Percentiles rank a stretch among this genome's conserved stretches.
Conservation (phyloP, 202 grass and related monocot genomes). For the Brachypodium distachyon region DNA sequence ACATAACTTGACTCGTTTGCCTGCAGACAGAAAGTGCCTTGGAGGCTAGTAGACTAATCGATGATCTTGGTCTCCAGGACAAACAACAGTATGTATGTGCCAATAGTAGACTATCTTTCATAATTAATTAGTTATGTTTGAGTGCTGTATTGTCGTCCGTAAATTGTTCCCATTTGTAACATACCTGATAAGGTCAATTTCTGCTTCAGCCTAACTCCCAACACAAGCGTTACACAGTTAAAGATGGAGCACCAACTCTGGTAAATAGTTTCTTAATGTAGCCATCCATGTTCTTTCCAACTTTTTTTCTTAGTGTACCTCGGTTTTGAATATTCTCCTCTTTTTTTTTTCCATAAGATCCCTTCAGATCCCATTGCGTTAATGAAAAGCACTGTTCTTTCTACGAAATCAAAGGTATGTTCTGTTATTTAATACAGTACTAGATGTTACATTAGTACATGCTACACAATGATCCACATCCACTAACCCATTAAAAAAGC, state of each 20-base stretch:
- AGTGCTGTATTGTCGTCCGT: neutral
- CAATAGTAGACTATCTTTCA: slow-evolving; percentile 10
- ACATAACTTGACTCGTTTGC: neutral
- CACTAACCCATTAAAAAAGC: neutral
- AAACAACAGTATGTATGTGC: slow-evolving; percentile 76
- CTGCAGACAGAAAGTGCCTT: slow-evolving; percentile 75
- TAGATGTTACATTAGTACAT: neutral
- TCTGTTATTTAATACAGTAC: neutral
- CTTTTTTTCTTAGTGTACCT: neutral
- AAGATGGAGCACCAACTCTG: slow-evolving; percentile 63
- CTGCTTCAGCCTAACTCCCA: slow-evolving; percentile 76
- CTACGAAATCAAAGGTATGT: slow-evolving; percentile 80
- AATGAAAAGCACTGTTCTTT: slow-evolving; percentile 72
- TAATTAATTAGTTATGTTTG: neutral
- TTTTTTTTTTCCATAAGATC: slow-evolving; percentile 49
- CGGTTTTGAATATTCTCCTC: neutral
- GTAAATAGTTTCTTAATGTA: slow-evolving; percentile 35
- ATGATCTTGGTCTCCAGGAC: slow-evolving; percentile 65
- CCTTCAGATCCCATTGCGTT: slow-evolving; percentile 68
- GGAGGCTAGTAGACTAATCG: slow-evolving; percentile 70
- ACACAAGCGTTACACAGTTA: slow-evolving; percentile 88
- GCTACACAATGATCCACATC: neutral
- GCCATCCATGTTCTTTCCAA: neutral
- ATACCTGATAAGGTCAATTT: slow-evolving; percentile 11
- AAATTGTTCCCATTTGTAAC: neutral